These are phyloP conservation scores for Leptomonas seymouri DNA, from an alignment of 208 protist genomes.

Conservation along the genomic window DNA sequence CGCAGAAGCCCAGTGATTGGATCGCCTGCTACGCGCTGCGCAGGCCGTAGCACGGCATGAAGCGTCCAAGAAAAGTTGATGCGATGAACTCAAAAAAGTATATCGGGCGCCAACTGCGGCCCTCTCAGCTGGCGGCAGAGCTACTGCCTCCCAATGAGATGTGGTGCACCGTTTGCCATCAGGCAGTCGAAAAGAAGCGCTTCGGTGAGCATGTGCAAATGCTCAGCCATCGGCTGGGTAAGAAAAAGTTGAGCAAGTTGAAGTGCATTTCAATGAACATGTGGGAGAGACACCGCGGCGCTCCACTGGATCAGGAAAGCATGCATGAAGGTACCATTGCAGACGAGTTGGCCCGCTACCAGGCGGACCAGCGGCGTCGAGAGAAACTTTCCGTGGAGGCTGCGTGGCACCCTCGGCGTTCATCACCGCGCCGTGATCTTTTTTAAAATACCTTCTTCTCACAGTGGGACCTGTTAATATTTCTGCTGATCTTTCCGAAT, in stretches of 20 bases:
- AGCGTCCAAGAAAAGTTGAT: no score
- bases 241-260: conserved; percentile 69
- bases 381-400: conserved; percentile 39
- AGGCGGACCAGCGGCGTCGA: conserved; percentile 56
- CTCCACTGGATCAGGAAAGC: conserved; percentile 67
- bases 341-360: conserved; percentile 65
- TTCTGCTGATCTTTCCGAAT: not conserved
- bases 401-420: conserved; percentile 15
- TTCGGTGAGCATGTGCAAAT: conserved; percentile 47
- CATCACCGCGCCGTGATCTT: not conserved
- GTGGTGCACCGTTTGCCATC: conserved; percentile 86
- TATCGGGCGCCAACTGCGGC: conserved; percentile 73
- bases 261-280: conserved; percentile 73
- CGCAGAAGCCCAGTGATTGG: no score
- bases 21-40: no score
- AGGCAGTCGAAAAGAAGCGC: conserved; percentile 50
- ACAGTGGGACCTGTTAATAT: not conserved
- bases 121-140: conserved; percentile 74
- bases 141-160: conserved; percentile 67
- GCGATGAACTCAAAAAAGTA: conserved; percentile 60
- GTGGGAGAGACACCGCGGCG: conserved; percentile 80
- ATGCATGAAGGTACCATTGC: conserved; percentile 50
- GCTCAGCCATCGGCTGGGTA: conserved; percentile 54
- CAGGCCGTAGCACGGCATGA: no score
- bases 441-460: conserved; percentile 9